Evolutionary conservation across 768 basidiomycete genomes (phyloP).

Genomic region (Leccinellum rugosiceps): DNA sequence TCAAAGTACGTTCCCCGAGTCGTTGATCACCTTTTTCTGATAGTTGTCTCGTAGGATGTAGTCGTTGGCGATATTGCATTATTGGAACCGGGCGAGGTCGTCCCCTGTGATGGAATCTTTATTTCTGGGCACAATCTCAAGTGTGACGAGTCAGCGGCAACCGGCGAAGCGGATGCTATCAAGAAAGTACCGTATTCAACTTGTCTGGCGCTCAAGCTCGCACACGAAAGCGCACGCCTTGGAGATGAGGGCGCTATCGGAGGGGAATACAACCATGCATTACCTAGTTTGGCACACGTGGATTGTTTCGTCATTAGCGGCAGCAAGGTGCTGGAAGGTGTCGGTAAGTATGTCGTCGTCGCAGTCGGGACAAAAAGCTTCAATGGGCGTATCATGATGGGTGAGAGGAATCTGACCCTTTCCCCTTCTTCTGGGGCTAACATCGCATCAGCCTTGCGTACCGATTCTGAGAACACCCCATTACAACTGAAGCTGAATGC

Average conservation of each 20-base stretch:
- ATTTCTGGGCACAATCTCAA: conserved; percentile 88
- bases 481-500: conserved; percentile 90
- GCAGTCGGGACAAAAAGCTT: conserved; percentile 91
- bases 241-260: conserved; percentile 24
- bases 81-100: conserved; percentile 91
- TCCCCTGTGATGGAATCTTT: conserved; percentile 96
- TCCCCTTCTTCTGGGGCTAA: background rate
- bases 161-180: conserved; percentile 95
- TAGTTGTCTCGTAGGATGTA: conserved; percentile 56
- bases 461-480: conserved; percentile 86
- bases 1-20: conserved; percentile 56
- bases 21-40: conserved; percentile 5
- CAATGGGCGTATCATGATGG: conserved; percentile 97
- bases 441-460: conserved; percentile 63
- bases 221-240: conserved; percentile 18
- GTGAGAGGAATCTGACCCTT: conserved; percentile 40
- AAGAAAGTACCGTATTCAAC: conserved; percentile 81
- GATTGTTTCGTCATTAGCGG: conserved; percentile 94
- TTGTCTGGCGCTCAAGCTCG: conserved; percentile 51
- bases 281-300: conserved; percentile 46
- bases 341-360: conserved; percentile 89
- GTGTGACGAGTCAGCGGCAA: conserved; percentile 95
- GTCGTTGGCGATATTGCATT: conserved; percentile 92
- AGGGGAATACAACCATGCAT: conserved; percentile 14
- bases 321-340: conserved; percentile 90